Conservation (phyloP, 257 asterid genomes). For the Nicotiana noctiflora region DNA sequence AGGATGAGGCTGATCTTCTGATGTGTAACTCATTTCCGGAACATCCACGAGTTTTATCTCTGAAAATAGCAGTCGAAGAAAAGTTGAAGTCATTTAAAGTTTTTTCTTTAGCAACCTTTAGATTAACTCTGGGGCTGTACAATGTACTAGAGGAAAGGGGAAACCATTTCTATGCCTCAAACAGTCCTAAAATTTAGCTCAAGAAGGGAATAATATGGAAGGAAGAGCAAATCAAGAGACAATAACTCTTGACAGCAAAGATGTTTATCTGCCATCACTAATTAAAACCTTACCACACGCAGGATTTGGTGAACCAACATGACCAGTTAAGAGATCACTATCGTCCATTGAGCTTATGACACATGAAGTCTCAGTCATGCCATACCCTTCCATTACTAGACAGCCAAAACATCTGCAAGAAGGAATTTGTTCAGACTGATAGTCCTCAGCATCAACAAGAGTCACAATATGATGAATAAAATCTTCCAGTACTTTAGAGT, state of each 20-base stretch:
- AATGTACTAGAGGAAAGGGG: neutral
- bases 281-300: constrained; percentile 70
- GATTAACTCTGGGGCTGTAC: neutral
- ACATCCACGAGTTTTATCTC: constrained; percentile 93
- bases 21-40: constrained; percentile 94
- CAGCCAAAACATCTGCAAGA: constrained; percentile 83
- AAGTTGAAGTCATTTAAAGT: neutral
- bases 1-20: constrained; percentile 88
- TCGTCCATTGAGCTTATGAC: constrained; percentile 78
- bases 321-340: constrained; percentile 63
- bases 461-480: neutral
- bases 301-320: constrained; percentile 91
- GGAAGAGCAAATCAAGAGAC: neutral
- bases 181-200: neutral
- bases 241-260: neutral
- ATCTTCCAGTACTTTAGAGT: neutral
- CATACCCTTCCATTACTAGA: constrained; percentile 80
- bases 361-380: constrained; percentile 98
- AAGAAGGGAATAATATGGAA: neutral
- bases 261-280: neutral
- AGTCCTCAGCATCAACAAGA: neutral
- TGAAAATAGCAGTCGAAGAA: constrained; percentile 20
- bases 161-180: neutral
- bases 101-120: neutral
- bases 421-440: constrained; percentile 12